Base-by-base conservation (phyloP, 768 basidiomycete genomes). In the Galerina sulciceps region DNA sequence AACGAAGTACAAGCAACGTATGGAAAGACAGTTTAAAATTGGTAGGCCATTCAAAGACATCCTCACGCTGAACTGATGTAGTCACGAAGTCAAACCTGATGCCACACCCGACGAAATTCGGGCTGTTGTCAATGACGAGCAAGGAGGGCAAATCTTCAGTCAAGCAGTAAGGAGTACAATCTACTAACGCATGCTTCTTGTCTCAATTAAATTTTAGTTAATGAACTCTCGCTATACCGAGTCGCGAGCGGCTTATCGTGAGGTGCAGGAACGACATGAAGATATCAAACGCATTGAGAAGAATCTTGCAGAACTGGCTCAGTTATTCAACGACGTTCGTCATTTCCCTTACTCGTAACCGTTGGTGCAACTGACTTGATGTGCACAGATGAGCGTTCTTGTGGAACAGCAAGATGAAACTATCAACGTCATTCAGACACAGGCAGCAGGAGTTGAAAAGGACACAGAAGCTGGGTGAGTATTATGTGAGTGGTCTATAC, bases 241-340 rank as follows among this genome's bases (percentile, higher is more conserved):
- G 69, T 93, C 96, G 45, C 83, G 90, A 53, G 90, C 90, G 10
- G 95, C 96, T 3, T 97, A 96, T 74, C 86, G 89, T 51, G 96
- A 99, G 71, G 96, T 98, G n/a, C 96, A 99, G 77, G 92, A 90
- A 67, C 89, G 96, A 59, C 95, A 99, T 69, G 91, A 91, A 72
- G 96, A 99, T 66, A 93, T 99, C 73, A 88, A 94, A 75, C 90
- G 90, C 68, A 99, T 99, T 67, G 96, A 98, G 74, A 84, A 85
- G 75, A 99, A 96, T 10, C 78, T 99, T 44, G 88, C 87, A 13
- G 94, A 99, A 75, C 85, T 99, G 44, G 96, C 94, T 10, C 94
- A 96, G 68, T 80, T 99, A 65, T 97, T 98, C 80, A 94, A 94
- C 71, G 96, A 99, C 70, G 93, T 94, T 55, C 42, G 87, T 78